Base-by-base conservation (phyloP, 305 asterid genomes). In the Fraxinus nigra region DNA sequence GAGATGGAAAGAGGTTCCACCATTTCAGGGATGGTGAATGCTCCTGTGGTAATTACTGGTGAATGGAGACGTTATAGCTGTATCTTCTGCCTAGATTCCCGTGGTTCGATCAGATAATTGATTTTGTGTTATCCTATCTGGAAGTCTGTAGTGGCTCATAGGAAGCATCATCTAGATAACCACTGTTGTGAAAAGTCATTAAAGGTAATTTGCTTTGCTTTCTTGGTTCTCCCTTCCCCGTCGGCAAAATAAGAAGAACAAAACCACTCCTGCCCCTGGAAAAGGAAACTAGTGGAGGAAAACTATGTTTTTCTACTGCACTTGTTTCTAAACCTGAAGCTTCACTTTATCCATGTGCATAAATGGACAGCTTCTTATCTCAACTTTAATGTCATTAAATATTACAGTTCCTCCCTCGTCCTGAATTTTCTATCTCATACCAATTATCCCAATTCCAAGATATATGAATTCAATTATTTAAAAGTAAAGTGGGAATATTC, bases 1-100 rank as follows among this genome's bases (percentile, higher is more conserved):
- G 98, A 85, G 98, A 95, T 92, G 97, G 84, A 26, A 93, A 91
- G 93, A 92, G 98, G 87, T 94, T 93, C 85, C 98, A 93, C 87
- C 98, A 94, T 87, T 94, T 93, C 84, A 90, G 87, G 85, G 89
- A 92, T 85, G 98, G 98, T 61, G 91, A 90, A 87, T 95, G 98
- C 83, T 95, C 98, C 72, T 95, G 98, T 79, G 92, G 93, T 77
- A 87, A 95, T 86, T 95, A 89, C 84, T 95, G 98, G 98, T 92
- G 93, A 93, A 93, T 18, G 33, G 73, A 76, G 82, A 73, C 28
- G 75, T 33, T 51, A 40, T 33, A 75, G 10, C 76, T 33, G 16
- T 78, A 51, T 67, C 75, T 9, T 77, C 46, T 72, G 75, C 18
- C 14, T 26, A 26, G 20, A 51, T 38, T 75, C 43, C 70, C 78